Conservation (phyloP, 345 rosid species). For the Eucalyptus curtisii region DNA sequence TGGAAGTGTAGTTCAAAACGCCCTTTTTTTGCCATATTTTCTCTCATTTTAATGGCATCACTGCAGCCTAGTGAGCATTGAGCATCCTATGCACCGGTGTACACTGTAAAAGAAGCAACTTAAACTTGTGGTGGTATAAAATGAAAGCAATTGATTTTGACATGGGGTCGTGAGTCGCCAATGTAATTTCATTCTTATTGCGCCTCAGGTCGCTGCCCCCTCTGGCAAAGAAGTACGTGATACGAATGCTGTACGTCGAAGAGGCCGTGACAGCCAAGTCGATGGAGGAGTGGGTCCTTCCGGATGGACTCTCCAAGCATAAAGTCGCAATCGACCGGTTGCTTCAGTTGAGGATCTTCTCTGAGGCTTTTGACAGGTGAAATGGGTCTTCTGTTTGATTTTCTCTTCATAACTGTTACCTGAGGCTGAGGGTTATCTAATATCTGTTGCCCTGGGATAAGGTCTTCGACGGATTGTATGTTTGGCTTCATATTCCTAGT, state of each 20-base stretch:
- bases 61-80: neutral
- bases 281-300: constrained; percentile 73
- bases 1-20: neutral
- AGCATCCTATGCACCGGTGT: neutral
- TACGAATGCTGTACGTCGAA: constrained; percentile 51
- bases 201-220: constrained; percentile 73
- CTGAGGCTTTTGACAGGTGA: constrained; percentile 42
- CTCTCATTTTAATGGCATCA: neutral
- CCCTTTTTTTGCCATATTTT: neutral
- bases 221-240: constrained; percentile 79
- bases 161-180: neutral
- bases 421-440: neutral
- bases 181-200: neutral
- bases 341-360: constrained; percentile 57
- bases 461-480: neutral
- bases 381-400: neutral
- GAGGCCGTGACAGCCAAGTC: constrained; percentile 33
- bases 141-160: neutral
- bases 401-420: neutral
- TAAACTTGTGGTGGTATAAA: no score
- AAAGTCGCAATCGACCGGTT: constrained; percentile 69
- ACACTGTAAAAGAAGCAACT: neutral
- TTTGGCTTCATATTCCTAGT: neutral
- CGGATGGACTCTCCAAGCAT: constrained; percentile 71
- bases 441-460: neutral